A percentile compares a stretch with the other conserved stretches of the same genome.
Conservation (phyloP, 305 asterid species). For the Fraxinus nigra region DNA sequence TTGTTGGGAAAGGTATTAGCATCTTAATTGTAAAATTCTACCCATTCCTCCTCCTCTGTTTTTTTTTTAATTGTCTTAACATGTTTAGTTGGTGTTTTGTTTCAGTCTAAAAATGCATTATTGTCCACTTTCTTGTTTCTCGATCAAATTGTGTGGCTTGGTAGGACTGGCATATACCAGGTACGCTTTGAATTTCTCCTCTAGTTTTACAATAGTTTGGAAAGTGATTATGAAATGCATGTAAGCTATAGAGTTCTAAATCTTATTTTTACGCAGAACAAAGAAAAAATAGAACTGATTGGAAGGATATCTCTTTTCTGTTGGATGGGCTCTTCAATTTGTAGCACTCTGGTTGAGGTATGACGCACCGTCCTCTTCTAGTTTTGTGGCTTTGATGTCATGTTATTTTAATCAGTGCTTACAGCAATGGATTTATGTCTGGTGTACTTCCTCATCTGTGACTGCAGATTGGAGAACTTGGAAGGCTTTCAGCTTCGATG, state of each 20-base stretch:
- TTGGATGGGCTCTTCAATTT: constrained; percentile 79
- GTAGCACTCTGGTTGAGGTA: constrained; percentile 83
- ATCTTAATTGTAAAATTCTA: not conserved
- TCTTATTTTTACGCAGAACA: constrained; percentile 53
- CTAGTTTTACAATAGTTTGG: not conserved
- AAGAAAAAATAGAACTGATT: constrained; percentile 67
- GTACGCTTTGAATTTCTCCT: constrained; percentile 32
- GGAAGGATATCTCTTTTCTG: constrained; percentile 88
- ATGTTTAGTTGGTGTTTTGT: constrained; percentile 9
- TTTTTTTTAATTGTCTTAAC: constrained; percentile 2
- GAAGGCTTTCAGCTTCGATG: constrained; percentile 78
- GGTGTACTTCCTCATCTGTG: constrained; percentile 16
- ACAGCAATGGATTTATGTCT: not conserved
- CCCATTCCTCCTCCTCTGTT: not conserved
- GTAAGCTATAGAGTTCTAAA: not conserved
- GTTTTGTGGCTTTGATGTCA: not conserved
- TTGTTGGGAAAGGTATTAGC: constrained; percentile 77
- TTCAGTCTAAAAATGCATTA: constrained; percentile 87
- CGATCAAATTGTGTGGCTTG: constrained; percentile 93
- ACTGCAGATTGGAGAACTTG: constrained; percentile 70
- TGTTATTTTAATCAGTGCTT: not conserved
- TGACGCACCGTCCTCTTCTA: constrained; percentile 7
- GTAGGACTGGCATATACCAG: constrained; percentile 90
- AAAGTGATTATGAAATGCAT: not conserved
- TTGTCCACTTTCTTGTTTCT: constrained; percentile 81